Percentiles rank a stretch among this genome's conserved stretches.
Evolutionary conservation across 2,329 filamentous ascomycete genomes (phyloP).

Genomic region (Exophiala aquamarina): DNA sequence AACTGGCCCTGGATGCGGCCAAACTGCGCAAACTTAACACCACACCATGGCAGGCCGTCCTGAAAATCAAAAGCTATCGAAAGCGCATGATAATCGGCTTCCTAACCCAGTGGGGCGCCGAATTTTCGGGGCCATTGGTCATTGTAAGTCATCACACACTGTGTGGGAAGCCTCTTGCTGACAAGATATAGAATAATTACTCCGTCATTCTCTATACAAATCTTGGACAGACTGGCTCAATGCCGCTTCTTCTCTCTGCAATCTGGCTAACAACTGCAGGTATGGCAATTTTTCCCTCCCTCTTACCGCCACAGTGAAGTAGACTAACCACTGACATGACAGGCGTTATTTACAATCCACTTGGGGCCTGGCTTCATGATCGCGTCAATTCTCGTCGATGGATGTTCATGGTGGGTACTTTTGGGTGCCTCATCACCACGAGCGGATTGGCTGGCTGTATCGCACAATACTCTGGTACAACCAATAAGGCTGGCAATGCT

Average conservation of each 20-base stretch:
- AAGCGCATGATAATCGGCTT: conserved; percentile 55
- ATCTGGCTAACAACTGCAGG: conserved; percentile 47
- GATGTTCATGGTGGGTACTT: conserved; percentile 44
- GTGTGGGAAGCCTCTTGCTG: background rate
- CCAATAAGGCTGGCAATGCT: conserved; percentile 34
- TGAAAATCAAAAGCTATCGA: conserved; percentile 49
- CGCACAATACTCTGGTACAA: conserved; percentile 35
- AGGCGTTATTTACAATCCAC: conserved; percentile 40
- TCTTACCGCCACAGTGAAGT: background rate
- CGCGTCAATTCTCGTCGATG: conserved; percentile 41
- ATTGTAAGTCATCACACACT: conserved; percentile 41
- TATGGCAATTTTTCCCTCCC: conserved; percentile 29
- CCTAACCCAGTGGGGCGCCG: conserved; percentile 54
- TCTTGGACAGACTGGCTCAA: conserved; percentile 38
- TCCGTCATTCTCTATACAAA: conserved; percentile 39
- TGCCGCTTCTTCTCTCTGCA: conserved; percentile 47
- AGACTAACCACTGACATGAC: background rate
- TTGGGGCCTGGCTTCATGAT: conserved; percentile 41
- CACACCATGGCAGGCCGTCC: conserved; percentile 46
- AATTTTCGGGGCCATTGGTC: conserved; percentile 54
- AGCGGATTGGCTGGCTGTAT: conserved; percentile 38
- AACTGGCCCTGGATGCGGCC: conserved; percentile 25
- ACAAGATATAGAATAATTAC: conserved; percentile 37
- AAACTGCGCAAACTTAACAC: conserved; percentile 40
- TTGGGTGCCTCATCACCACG: conserved; percentile 40